Evolutionary conservation across 1,284 basidiomycete species (phyloP).

Genomic region (Irpex sp.): DNA sequence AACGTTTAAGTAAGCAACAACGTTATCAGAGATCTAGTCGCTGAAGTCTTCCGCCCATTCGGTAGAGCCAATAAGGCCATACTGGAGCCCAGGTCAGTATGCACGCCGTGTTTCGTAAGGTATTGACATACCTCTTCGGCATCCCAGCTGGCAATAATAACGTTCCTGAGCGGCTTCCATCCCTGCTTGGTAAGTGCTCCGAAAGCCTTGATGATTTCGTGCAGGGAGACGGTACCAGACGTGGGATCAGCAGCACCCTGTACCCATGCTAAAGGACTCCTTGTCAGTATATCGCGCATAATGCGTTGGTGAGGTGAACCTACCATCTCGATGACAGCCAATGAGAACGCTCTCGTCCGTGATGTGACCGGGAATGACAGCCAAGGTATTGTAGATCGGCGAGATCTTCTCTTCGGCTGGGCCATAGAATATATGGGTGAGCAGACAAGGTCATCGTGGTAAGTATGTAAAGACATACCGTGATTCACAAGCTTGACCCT

Average conservation of each 20-base stretch:
- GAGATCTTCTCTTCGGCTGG: too few species aligned
- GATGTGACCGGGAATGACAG: slow-evolving; percentile 85
- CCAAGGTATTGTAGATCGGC: slow-evolving; percentile 47
- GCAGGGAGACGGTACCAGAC: slow-evolving; percentile 83
- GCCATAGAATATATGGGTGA: slow-evolving; percentile 39
- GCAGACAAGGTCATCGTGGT: too few species aligned
- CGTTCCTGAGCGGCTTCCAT: slow-evolving; percentile 88
- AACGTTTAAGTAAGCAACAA: slow-evolving; percentile 87
- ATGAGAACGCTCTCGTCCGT: slow-evolving; percentile 83
- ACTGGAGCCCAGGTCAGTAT: slow-evolving; percentile 36
- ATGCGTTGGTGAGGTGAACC: slow-evolving; percentile 16
- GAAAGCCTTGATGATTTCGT: slow-evolving; percentile 83
- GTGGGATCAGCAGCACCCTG: slow-evolving; percentile 84
- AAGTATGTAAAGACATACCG: slow-evolving; percentile 42
- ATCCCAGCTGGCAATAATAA: slow-evolving; percentile 91
- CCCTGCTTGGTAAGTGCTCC: slow-evolving; percentile 69
- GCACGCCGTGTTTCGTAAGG: background rate
- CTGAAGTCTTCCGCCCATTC: slow-evolving; percentile 91
- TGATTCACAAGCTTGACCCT: too few species aligned
- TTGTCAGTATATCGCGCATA: background rate
- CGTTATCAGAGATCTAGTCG: slow-evolving; percentile 73
- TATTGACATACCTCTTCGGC: slow-evolving; percentile 71
- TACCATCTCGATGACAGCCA: slow-evolving; percentile 86
- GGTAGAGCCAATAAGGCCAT: slow-evolving; percentile 84
- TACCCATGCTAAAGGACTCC: slow-evolving; percentile 26